A percentile compares a stretch with the other conserved stretches of the same genome.
phyloP scores from a whole-genome alignment of 805 yeast species.

The Saccharomycopsis guyanensis region DNA sequence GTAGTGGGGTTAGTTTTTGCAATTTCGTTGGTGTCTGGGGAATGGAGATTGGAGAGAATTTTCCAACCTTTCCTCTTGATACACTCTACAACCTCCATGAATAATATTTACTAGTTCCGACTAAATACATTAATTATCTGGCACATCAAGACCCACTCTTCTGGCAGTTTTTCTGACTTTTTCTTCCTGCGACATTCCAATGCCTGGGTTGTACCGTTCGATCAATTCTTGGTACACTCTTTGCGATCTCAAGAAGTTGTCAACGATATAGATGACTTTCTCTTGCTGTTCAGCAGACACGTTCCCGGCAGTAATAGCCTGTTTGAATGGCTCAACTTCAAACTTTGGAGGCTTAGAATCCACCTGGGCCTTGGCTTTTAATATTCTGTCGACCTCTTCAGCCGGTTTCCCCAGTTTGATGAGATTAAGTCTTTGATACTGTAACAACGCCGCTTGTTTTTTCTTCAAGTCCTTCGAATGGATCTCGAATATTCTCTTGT shows the following conservation, averaged over 20 bases:
- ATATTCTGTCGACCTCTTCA: slow-evolving; percentile 7
- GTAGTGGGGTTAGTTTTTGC: no score
- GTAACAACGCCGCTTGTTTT: slow-evolving; percentile 38
- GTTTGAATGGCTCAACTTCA: neutral
- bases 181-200: slow-evolving; percentile 69
- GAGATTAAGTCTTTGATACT: slow-evolving; percentile 41
- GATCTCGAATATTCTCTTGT: slow-evolving; percentile 22
- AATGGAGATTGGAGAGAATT: no score
- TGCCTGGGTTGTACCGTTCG: slow-evolving; percentile 82
- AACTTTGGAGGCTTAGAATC: neutral
- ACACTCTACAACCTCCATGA: no score
- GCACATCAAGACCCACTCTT: slow-evolving; percentile 77
- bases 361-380: slow-evolving; percentile 1
- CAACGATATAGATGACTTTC: slow-evolving; percentile 49
- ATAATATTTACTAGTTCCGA: no score
- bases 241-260: slow-evolving; percentile 61
- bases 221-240: slow-evolving; percentile 69
- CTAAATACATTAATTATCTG: slow-evolving; percentile 31
- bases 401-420: slow-evolving; percentile 31
- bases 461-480: slow-evolving; percentile 35
- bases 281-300: neutral
- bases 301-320: neutral
- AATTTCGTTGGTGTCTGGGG: no score
- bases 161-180: slow-evolving; percentile 74
- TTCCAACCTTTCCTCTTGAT: no score